Evolutionary conservation across 192 early-diverging fungal species (phyloP).

Genomic region (Podila minutissima): DNA sequence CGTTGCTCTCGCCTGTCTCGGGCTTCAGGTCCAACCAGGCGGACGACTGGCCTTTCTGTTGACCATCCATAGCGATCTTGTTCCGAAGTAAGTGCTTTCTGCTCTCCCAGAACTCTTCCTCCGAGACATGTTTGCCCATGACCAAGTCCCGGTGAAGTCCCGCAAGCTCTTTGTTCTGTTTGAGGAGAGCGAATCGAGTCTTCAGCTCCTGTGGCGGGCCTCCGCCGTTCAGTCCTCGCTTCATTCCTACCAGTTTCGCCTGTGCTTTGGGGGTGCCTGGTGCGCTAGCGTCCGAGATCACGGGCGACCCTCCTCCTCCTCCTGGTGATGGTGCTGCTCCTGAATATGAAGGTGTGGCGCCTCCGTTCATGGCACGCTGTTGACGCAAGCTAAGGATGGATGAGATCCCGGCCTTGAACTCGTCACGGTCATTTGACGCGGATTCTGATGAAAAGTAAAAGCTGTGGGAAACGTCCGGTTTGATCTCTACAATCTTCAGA

Average conservation of each 20-base stretch:
- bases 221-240: slow-evolving; percentile 25
- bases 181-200: slow-evolving; percentile 68
- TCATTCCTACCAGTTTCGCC: slow-evolving; percentile 3
- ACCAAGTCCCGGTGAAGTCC: slow-evolving; percentile 84
- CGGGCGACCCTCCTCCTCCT: slow-evolving; percentile 4
- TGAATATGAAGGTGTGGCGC: slow-evolving; percentile 3
- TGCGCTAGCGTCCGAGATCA: slow-evolving; percentile 23
- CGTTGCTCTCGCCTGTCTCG: slow-evolving; percentile 74
- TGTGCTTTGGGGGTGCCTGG: slow-evolving; percentile 52
- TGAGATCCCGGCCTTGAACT: slow-evolving; percentile 58
- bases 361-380: background rate
- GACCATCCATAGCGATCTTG: slow-evolving; percentile 72
- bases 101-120: slow-evolving; percentile 96
- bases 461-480: slow-evolving; percentile 47
- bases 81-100: slow-evolving; percentile 80
- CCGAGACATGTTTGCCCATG: slow-evolving; percentile 73
- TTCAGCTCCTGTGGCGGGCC: slow-evolving; percentile 67
- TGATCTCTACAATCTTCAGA: slow-evolving; percentile 61
- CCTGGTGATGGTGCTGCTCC: slow-evolving; percentile 12
- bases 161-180: slow-evolving; percentile 72
- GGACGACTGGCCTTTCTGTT: slow-evolving; percentile 85
- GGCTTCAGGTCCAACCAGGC: slow-evolving; percentile 74
- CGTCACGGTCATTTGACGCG: slow-evolving; percentile 56
- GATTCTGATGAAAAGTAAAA: slow-evolving; percentile 58
- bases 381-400: slow-evolving; percentile 50